Conservation (phyloP, 129 eudicot genomes). For the Artemisia annua region DNA sequence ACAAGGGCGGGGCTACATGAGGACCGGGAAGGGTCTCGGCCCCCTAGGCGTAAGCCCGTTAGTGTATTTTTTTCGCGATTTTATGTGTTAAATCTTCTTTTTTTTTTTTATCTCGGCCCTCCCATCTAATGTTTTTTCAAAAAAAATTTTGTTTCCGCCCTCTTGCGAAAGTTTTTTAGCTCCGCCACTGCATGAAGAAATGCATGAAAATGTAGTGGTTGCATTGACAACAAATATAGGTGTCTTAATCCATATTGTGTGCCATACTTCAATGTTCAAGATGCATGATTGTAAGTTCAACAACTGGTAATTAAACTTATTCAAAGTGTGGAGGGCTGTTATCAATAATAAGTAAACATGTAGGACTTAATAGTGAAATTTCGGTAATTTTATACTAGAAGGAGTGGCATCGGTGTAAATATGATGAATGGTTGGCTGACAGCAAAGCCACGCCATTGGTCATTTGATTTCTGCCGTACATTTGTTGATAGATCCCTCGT, state of each 20-base stretch:
- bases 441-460: constrained; percentile 30
- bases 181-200: no score
- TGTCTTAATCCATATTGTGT: neutral
- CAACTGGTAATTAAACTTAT: neutral
- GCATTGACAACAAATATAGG: no score
- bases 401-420: constrained; percentile 37
- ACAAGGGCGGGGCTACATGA: no score
- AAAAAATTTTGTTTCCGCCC: no score
- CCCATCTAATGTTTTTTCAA: no score
- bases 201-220: no score
- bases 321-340: neutral
- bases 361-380: neutral
- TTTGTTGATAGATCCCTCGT: neutral
- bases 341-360: neutral
- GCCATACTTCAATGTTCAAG: neutral
- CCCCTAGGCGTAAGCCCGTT: no score
- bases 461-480: neutral
- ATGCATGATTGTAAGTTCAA: neutral
- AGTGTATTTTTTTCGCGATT: no score
- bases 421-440: constrained; percentile 23
- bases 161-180: no score
- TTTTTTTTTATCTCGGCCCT: no score
- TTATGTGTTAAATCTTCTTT: no score
- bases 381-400: neutral
- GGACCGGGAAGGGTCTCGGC: no score